phyloP scores from a whole-genome alignment of 2,329 filamentous ascomycete species.

The Lasiodiplodia theobromae region DNA sequence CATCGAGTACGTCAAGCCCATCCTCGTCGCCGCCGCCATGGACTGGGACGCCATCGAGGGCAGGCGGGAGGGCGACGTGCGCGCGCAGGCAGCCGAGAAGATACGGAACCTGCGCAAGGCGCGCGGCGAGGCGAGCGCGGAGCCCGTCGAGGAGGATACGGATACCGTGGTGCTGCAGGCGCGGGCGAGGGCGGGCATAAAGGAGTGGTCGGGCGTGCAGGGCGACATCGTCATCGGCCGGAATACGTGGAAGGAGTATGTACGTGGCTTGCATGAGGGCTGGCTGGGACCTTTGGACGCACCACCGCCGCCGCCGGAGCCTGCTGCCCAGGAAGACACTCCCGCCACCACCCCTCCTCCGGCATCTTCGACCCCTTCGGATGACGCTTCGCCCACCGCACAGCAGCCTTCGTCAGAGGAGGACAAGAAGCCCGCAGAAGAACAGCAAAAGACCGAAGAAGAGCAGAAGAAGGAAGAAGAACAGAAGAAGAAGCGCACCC shows the following conservation, averaged over 20 bases:
- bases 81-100: slow-evolving; percentile 84
- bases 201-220: slow-evolving; percentile 73
- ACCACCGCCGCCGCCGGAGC: slow-evolving; percentile 51
- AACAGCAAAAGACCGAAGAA: slow-evolving; percentile 41
- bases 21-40: slow-evolving; percentile 85
- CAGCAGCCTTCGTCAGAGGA: slow-evolving; percentile 9
- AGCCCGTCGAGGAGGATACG: slow-evolving; percentile 57
- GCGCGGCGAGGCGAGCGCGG: slow-evolving; percentile 60
- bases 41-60: slow-evolving; percentile 98
- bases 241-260: slow-evolving; percentile 97
- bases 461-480: slow-evolving; percentile 40
- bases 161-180: slow-evolving; percentile 69
- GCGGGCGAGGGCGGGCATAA: slow-evolving; percentile 71
- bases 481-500: slow-evolving; percentile 59
- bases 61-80: slow-evolving; percentile 87
- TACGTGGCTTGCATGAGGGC: slow-evolving; percentile 91
- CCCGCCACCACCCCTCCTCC: neutral
- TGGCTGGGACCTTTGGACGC: slow-evolving; percentile 87
- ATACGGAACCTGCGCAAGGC: slow-evolving; percentile 73
- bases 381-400: slow-evolving; percentile 47
- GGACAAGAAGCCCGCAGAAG: slow-evolving; percentile 34
- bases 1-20: slow-evolving; percentile 92
- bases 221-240: slow-evolving; percentile 91
- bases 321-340: slow-evolving; percentile 30
- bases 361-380: slow-evolving; percentile 30